phyloP scores from a whole-genome alignment of 2,329 filamentous ascomycete species.

The Sclerotinia subarctica region DNA sequence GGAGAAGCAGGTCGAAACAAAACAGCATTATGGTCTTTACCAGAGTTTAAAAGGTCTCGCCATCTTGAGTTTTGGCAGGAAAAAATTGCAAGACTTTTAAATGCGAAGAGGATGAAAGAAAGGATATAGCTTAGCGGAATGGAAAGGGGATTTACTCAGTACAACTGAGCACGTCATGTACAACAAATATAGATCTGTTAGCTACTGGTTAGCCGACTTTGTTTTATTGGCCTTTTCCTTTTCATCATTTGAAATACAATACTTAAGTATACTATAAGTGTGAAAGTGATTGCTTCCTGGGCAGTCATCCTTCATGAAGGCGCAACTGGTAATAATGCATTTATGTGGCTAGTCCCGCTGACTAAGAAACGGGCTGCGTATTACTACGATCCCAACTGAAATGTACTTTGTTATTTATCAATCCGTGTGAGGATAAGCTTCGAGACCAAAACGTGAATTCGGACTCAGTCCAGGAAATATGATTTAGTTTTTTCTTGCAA shows the following conservation, averaged over 20 bases:
- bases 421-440: neutral
- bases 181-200: neutral
- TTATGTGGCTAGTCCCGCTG: neutral
- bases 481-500: neutral
- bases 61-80: constrained; percentile 30
- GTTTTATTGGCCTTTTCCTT: neutral
- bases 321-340: neutral
- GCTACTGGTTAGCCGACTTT: neutral
- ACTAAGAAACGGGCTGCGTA: neutral
- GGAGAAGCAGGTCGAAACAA: constrained; percentile 28
- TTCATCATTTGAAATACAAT: too few relatives aligned
- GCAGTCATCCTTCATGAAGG: too few relatives aligned
- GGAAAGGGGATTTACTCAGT: neutral
- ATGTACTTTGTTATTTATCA: neutral
- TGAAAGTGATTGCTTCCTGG: too few relatives aligned
- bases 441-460: neutral
- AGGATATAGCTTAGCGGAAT: neutral
- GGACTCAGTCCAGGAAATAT: neutral
- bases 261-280: neutral
- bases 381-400: neutral
- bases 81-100: constrained; percentile 27
- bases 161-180: neutral
- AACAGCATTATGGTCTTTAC: constrained; percentile 33
- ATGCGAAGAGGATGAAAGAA: constrained; percentile 16
- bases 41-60: constrained; percentile 30